Evolutionary conservation across 164 flowering plant species (phyloP).

Genomic region (Malania oleifera): DNA sequence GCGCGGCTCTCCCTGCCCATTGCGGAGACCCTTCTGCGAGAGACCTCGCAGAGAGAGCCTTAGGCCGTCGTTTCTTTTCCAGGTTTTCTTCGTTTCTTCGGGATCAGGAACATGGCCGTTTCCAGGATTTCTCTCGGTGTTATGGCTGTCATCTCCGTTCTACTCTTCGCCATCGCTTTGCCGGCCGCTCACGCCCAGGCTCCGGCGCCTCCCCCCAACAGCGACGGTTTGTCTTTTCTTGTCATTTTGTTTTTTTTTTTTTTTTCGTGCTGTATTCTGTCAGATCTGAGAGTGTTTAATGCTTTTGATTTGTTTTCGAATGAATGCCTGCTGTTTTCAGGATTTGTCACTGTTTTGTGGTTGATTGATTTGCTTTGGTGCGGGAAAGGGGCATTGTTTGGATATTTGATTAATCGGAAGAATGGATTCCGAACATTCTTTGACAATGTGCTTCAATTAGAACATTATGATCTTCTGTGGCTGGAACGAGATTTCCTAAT

Average conservation of each 20-base stretch:
- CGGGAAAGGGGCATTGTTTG: too few species aligned
- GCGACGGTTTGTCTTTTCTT: conserved; percentile 21
- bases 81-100: not conserved
- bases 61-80: not conserved
- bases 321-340: too few species aligned
- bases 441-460: too few species aligned
- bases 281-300: too few species aligned
- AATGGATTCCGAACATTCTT: too few species aligned
- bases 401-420: too few species aligned
- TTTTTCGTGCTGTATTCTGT: too few species aligned
- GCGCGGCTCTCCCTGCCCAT: conserved; percentile 16
- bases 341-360: not conserved
- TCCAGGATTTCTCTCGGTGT: conserved; percentile 21
- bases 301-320: too few species aligned
- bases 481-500: too few species aligned
- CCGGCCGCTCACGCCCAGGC: conserved; percentile 26
- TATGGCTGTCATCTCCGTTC: conserved; percentile 10
- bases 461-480: too few species aligned
- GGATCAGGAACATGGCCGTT: conserved; percentile 19
- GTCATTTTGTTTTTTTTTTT: not conserved
- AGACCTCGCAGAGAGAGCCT: conserved; percentile 21
- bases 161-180: conserved; percentile 20
- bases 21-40: conserved; percentile 1
- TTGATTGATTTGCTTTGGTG: too few species aligned
- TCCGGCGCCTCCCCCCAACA: conserved; percentile 29